Base-by-base conservation (phyloP, 1,284 basidiomycete genomes). In the Cutaneotrichosporon mucoides region DNA sequence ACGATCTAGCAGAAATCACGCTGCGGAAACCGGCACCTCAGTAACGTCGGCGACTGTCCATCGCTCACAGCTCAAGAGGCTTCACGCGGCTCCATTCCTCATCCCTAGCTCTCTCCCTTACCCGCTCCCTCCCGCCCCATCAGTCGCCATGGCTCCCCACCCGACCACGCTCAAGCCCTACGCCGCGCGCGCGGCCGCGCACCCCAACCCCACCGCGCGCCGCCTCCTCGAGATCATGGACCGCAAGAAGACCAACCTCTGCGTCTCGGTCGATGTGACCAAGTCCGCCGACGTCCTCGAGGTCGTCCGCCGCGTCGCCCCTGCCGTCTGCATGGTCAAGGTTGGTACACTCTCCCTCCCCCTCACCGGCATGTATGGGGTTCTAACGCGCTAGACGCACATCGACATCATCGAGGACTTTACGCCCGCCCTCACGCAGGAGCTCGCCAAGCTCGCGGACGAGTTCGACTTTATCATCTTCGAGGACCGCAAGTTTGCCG, bases 401-500 rank as follows among this genome's bases (percentile, higher is more conserved):
- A 86, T 98, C 65, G 96, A 99, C 76, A 90, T 99, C 65, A 83
- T 99, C 54, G 87, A 92, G 68, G 93, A 99, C 78, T 99, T 95
- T 73, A 87, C 92, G 43, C 78, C 81, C 15, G 84, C 84, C 12
- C 79, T 98, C 47, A 84, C 95, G 57, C 79, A 85, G 37, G 81
- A 85, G 62, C 82, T 99, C 45, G 82, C 86, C 60, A 80, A 81
- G 49, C 84, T 99, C 10, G 87, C 88, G 72, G 73, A 80, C 51
- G 88, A 90, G 76, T 87, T 96, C 68, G 91, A 98, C 72, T 99
- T 99, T 79, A 78, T 97, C 59, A 95, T 98, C 72, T 99, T 99
- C 68, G 95, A 99, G 79, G 96, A 99, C 80, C 84, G 96, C 67
- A 99, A 99, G 79, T 99, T 99, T 73, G 96, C 96, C 24, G 96